phyloP scores from a whole-genome alignment of 345 rosid genomes.

The Eucalyptus viminalis region DNA sequence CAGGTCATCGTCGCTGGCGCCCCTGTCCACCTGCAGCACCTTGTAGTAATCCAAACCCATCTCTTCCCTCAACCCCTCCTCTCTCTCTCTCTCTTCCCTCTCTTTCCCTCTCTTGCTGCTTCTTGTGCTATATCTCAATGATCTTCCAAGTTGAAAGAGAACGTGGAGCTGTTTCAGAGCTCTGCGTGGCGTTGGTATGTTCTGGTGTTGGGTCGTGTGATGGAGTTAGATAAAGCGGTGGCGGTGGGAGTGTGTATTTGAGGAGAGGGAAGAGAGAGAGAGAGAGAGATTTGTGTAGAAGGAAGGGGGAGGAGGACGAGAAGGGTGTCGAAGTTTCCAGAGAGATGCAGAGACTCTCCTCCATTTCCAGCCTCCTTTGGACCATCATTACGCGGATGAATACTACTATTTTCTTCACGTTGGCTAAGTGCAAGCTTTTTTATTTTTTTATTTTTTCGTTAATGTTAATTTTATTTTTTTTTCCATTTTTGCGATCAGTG shows the following conservation, averaged over 20 bases:
- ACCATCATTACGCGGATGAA: not conserved
- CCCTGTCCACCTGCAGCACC: conserved; percentile 49
- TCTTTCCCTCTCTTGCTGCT: not conserved
- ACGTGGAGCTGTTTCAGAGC: not conserved
- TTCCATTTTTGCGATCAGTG: accelerated
- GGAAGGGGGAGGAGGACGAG: not conserved
- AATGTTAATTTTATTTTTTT: not conserved
- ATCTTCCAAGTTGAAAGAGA: not conserved
- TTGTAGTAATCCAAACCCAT: conserved; percentile 56
- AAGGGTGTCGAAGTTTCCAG: conserved; percentile 19
- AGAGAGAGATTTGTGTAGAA: not conserved
- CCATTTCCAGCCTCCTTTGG: not conserved
- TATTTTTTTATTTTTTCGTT: not conserved
- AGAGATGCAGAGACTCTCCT: not conserved
- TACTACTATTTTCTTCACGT: not conserved
- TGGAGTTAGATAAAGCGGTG: not conserved
- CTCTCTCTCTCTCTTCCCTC: not conserved
- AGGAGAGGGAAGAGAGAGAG: not conserved
- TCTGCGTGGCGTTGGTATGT: not conserved
- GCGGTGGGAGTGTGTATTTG: not conserved
- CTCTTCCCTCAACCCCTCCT: not conserved
- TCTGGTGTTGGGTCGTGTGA: not conserved
- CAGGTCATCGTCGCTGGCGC: conserved; percentile 58
- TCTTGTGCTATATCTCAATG: not conserved
- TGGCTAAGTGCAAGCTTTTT: not conserved